Percentiles rank a stretch among this genome's conserved stretches.
phyloP scores from a whole-genome alignment of 768 basidiomycete genomes.

The Lactifluus rugatus region DNA sequence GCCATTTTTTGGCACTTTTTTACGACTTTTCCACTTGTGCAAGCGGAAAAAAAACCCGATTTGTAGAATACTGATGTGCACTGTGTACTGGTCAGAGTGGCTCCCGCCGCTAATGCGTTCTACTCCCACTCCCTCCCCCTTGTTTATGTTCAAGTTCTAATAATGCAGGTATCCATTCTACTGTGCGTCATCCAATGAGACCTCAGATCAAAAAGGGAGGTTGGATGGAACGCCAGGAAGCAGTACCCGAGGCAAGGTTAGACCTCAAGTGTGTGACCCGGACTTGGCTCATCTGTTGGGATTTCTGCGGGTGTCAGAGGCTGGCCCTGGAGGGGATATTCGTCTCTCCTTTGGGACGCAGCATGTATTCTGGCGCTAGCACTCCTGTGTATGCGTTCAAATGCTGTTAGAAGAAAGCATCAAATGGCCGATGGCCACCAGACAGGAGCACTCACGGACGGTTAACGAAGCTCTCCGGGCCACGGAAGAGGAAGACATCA shows the following conservation, averaged over 20 bases:
- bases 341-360: neutral
- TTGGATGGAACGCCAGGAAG: neutral
- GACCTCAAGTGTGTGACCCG: neutral
- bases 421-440: neutral
- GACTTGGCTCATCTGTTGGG: neutral
- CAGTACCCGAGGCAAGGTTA: neutral
- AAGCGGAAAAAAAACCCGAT: no score
- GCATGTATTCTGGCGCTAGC: neutral
- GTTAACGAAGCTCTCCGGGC: slow-evolving; percentile 45
- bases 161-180: neutral
- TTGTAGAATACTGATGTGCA: no score
- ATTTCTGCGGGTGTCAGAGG: neutral
- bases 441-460: slow-evolving; percentile 34
- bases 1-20: no score
- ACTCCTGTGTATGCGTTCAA: neutral
- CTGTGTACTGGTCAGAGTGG: no score
- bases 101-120: no score
- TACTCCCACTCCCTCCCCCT: no score
- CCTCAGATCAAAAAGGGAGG: neutral
- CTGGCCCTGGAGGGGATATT: neutral
- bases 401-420: neutral
- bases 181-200: neutral
- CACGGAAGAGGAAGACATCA: slow-evolving; percentile 48
- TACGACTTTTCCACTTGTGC: no score
- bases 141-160: no score